Conservation (phyloP, 805 yeast genomes). For the Metschnikowia matae region DNA sequence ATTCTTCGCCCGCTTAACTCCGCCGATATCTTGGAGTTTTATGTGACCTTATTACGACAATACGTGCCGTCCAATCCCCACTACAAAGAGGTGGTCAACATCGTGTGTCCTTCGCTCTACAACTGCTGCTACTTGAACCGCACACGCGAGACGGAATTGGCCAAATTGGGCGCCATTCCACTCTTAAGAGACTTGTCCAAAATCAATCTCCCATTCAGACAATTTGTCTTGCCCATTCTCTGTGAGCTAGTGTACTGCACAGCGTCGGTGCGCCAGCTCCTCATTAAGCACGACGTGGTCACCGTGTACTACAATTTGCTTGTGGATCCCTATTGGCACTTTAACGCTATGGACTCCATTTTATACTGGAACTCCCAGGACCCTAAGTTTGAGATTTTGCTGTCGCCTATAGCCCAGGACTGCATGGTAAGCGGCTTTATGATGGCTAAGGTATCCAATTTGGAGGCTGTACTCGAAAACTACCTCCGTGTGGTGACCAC, state of each 20-base stretch:
- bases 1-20: conserved; percentile 28
- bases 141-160: conserved; percentile 42
- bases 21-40: conserved; percentile 43
- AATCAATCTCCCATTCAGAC: conserved; percentile 43
- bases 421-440: conserved; percentile 39
- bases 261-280: conserved; percentile 30
- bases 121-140: conserved; percentile 49
- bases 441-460: conserved; percentile 35
- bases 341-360: conserved; percentile 50
- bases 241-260: conserved; percentile 51
- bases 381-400: conserved; percentile 21
- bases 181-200: conserved; percentile 36
- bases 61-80: conserved; percentile 27
- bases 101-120: conserved; percentile 46
- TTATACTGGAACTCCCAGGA: conserved; percentile 36
- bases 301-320: conserved; percentile 38
- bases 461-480: conserved; percentile 42
- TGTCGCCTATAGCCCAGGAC: conserved; percentile 22
- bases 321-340: conserved; percentile 54
- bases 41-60: conserved; percentile 30
- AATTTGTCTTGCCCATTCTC: conserved; percentile 49
- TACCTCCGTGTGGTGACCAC: conserved; percentile 32
- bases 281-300: conserved; percentile 37
- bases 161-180: conserved; percentile 45
- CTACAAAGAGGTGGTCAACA: conserved; percentile 40